Percentiles rank a stretch among this genome's conserved stretches.
Evolutionary conservation across 2,329 filamentous ascomycete species (phyloP).

Genomic region (Pyricularia sp.): DNA sequence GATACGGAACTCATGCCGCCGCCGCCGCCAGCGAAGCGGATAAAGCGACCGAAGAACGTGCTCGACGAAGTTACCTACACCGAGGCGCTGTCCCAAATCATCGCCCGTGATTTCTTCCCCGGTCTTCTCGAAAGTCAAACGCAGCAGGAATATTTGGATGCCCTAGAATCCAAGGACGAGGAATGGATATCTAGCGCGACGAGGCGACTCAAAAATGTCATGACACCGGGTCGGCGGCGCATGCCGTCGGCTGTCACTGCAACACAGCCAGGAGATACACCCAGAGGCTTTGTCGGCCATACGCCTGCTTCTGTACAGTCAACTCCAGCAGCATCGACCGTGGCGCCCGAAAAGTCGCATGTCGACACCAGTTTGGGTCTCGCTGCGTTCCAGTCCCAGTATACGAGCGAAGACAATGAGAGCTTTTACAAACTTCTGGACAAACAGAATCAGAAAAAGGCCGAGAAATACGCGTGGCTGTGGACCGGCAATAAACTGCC

Average conservation of each 20-base stretch:
- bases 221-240: conserved; percentile 58
- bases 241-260: conserved; percentile 15
- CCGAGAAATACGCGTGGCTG: conserved; percentile 79
- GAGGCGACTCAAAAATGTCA: conserved; percentile 57
- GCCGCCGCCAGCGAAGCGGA: conserved; percentile 71
- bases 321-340: conserved; percentile 15
- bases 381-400: conserved; percentile 76
- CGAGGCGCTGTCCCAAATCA: conserved; percentile 80
- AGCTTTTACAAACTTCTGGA: conserved; percentile 89
- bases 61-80: conserved; percentile 93
- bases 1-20: conserved; percentile 75
- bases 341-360: conserved; percentile 24
- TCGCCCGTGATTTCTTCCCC: conserved; percentile 92
- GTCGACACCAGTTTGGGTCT: conserved; percentile 71
- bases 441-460: conserved; percentile 72
- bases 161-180: conserved; percentile 71
- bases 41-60: conserved; percentile 78
- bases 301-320: conserved; percentile 49
- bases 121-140: conserved; percentile 75
- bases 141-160: conserved; percentile 85
- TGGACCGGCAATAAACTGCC: conserved; percentile 79
- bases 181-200: conserved; percentile 79
- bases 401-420: conserved; percentile 96
- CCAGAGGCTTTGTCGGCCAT: conserved; percentile 54
- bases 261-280: conserved; percentile 35